Evolutionary conservation across 768 basidiomycete species (phyloP), one percentile per base, ranked within the genome.

Genomic region (Tylopilus rubrobrunneus): DNA sequence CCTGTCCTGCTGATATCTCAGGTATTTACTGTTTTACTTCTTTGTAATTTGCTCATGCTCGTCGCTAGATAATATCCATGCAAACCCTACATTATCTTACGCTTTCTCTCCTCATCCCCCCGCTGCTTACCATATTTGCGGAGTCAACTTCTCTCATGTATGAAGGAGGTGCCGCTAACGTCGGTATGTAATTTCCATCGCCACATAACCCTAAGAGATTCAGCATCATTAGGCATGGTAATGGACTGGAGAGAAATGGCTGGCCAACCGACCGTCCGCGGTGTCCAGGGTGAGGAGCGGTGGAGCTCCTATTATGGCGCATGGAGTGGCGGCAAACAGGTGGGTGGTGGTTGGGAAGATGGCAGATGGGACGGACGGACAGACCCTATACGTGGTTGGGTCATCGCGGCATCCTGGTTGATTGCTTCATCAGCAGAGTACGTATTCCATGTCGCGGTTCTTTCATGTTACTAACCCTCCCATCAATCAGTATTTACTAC

Each of bases 161-260:
- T 64, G 89, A 89, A 69, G 89, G 89, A 29, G 89, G 89, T 31
- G 80, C 87, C 17, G 76, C 86, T n/a, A 91, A 81, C 67, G 83
- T 91, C 36, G 88, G 88, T 87, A 65, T 56, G 84, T 69, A 53
- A 48, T 58, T 33, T 37, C 14, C 12, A 19, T 46, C 15, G 7
- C 23, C 37, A 27, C 29, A 31, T n/a, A 37, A 27, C 41, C 19
- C 37, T 50, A 36, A 19, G 44, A 48, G 19, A 53, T 19, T 47
- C 51, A 48, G 55, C 44, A 29, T 49, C 44, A 49, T 52, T 56
- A 87, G 88, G 87, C 4, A 91, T 93, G 87, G 76, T 98, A 36
- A 92, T 99, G 86, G 95, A 98, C 72, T 99, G 97, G 97, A 80
- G 93, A 44, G 90, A 98, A 70, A 87, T 99, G 83, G 89, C 94